Evolutionary conservation across 768 basidiomycete species (phyloP).

Genomic region (Boletus rex-veris): DNA sequence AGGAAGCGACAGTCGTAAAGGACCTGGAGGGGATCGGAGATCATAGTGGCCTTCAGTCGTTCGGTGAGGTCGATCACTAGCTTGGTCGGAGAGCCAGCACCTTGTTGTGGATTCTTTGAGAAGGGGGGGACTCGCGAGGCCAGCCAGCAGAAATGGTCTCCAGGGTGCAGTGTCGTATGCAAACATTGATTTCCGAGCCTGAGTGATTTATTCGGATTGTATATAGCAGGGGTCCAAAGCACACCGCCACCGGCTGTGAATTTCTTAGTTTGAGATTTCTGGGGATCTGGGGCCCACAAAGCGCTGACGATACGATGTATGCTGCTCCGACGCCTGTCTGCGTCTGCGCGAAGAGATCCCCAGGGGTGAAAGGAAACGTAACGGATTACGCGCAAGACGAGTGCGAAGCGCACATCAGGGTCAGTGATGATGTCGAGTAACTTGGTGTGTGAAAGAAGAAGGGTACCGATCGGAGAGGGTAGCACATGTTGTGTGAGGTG

Average conservation of each 20-base stretch:
- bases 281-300: slow-evolving; percentile 43
- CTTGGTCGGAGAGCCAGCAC: slow-evolving; percentile 20
- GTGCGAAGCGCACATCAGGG: slow-evolving; percentile 34
- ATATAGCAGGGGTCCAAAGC: slow-evolving; percentile 55
- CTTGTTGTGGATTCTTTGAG: slow-evolving; percentile 29
- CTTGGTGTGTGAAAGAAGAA: slow-evolving; percentile 40
- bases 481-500: slow-evolving; percentile 35
- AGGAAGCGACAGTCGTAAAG: slow-evolving; percentile 69
- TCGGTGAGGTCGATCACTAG: slow-evolving; percentile 45
- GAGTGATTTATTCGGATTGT: slow-evolving; percentile 24
- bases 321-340: slow-evolving; percentile 45
- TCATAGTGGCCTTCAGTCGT: slow-evolving; percentile 13
- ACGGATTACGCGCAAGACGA: slow-evolving; percentile 58
- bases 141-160: slow-evolving; percentile 51
- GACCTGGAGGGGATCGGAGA: slow-evolving; percentile 29
- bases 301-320: slow-evolving; percentile 45
- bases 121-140: slow-evolving; percentile 56
- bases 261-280: slow-evolving; percentile 17
- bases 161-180: slow-evolving; percentile 7
- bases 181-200: slow-evolving; percentile 17
- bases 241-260: slow-evolving; percentile 64
- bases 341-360: slow-evolving; percentile 67
- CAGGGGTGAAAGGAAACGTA: slow-evolving; percentile 73
- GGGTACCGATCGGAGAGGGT: slow-evolving; percentile 48
- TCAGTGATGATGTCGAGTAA: slow-evolving; percentile 37